Evolutionary conservation across 1,284 basidiomycete species (phyloP), one percentile per base, ranked within the genome.

Genomic region (Ceratobasidium sp.): DNA sequence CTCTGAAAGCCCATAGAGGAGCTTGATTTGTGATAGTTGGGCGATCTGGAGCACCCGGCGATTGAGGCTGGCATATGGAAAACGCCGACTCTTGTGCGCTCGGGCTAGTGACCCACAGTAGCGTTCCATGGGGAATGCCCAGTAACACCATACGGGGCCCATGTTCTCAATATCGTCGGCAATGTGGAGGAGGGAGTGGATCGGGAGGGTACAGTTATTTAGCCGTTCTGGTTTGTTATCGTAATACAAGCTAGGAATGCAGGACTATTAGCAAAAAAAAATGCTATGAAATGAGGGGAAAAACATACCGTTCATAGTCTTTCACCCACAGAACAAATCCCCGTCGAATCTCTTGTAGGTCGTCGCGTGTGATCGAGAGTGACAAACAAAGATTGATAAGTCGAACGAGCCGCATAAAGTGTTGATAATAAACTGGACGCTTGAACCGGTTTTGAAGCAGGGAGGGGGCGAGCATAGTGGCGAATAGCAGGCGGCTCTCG

Each of bases 381-480:
- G 9, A 1, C 13, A 76, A 32, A 46, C 74, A 76, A 0, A 13
- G 4, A 4, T 65, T 57, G 19, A 61, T 59, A 6, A 71, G 43
- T 8, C 11, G 22, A 11, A 71, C 68, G 4, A 71, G 56, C 37
- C 32, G 9, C 2, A 71, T 34, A 15, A 71, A 71, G n/a, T 71
- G 56, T 0, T 81, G 75, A 77, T 86, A 87, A 71, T 86, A 88
- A 52, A 79, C 80, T 1, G 29, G 57, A 0, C 82, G 69, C 6
- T 82, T 83, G 54, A 84, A 83, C 0, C 81, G 79, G 0, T 80
- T 13, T 1, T 69, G 74, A 0, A 88, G 83, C 0, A 88, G 80
- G 2, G 84, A 80, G 0, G 86, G 87, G 0, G 79, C 85, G 7
- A 89, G 65, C 15, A 82, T 79, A 0, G 80, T 81, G 84, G 85